These are phyloP conservation scores for Mycothermus thermophilus DNA, from an alignment of 495 filamentous ascomycete species.

Conservation along the genomic window DNA sequence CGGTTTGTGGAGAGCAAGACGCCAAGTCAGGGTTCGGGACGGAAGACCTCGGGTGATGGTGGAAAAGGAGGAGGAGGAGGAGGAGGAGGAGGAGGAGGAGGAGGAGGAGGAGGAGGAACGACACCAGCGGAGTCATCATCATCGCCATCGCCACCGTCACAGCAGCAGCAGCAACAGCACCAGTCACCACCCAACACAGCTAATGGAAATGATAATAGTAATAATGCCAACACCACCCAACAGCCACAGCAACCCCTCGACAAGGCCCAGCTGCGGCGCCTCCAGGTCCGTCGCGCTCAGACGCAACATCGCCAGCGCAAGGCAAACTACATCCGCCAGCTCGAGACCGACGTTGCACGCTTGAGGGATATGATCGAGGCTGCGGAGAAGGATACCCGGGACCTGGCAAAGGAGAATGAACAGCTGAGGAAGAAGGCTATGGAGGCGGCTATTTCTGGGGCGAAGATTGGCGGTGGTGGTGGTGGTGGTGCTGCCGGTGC, in stretches of 20 bases:
- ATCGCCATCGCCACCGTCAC: too few species aligned
- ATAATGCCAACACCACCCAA: neutral
- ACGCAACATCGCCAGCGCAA: slow-evolving; percentile 39
- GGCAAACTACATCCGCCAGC: slow-evolving; percentile 35
- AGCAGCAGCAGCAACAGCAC: too few species aligned
- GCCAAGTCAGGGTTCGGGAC: neutral
- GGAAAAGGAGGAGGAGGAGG: too few species aligned
- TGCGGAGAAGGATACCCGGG: slow-evolving; percentile 19
- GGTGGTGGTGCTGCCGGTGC: too few species aligned
- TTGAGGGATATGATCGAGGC: slow-evolving; percentile 31
- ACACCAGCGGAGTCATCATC: too few species aligned
- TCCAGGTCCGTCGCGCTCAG: slow-evolving; percentile 38
- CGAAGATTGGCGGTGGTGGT: too few species aligned
- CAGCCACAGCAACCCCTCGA: slow-evolving; percentile 2
- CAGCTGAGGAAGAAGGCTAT: too few species aligned
- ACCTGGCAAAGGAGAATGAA: slow-evolving; percentile 27
- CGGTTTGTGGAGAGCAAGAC: slow-evolving; percentile 23
- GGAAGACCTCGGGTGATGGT: slow-evolving; percentile 6
- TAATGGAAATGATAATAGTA: too few species aligned
- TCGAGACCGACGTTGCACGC: slow-evolving; percentile 33
- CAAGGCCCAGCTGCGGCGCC: slow-evolving; percentile 28
- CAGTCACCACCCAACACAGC: too few species aligned
- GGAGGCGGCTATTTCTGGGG: neutral
- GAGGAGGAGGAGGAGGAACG: too few species aligned
- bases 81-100: too few species aligned